Evolutionary conservation across 768 basidiomycete genomes (phyloP).

Genomic region (Suillus brevipes): DNA sequence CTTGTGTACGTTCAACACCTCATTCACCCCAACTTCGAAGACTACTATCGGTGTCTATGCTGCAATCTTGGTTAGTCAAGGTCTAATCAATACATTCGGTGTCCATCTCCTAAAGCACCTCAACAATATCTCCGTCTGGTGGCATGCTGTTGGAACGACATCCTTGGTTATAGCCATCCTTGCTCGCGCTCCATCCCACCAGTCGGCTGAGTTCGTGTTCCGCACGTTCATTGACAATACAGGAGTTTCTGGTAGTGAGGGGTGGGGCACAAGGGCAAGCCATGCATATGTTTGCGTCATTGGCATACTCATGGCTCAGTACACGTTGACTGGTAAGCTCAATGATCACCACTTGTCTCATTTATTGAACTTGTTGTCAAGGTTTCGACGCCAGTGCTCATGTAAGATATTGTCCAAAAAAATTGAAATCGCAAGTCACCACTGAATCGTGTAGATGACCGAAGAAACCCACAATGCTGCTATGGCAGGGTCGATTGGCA

Average conservation of each 20-base stretch:
- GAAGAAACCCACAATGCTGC: constrained; percentile 75
- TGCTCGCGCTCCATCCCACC: constrained; percentile 69
- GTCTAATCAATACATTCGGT: constrained; percentile 74
- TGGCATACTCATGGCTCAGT: constrained; percentile 76
- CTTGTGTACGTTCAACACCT: constrained; percentile 55
- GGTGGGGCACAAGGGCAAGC: constrained; percentile 70
- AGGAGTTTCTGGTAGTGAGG: constrained; percentile 42
- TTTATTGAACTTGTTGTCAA: constrained; percentile 19
- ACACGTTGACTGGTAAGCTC: constrained; percentile 63
- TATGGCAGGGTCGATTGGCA: constrained; percentile 67
- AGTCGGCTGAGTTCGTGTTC: constrained; percentile 71
- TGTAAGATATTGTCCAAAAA: constrained; percentile 36
- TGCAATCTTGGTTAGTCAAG: constrained; percentile 66
- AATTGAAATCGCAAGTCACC: neutral
- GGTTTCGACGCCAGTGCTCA: constrained; percentile 77
- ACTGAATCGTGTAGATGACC: constrained; percentile 52
- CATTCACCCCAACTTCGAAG: constrained; percentile 56
- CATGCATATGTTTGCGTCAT: constrained; percentile 70
- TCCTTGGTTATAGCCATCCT: constrained; percentile 67
- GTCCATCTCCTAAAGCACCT: constrained; percentile 62
- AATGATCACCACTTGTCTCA: neutral
- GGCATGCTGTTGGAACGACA: constrained; percentile 73
- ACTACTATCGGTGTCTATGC: constrained; percentile 71
- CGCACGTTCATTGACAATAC: constrained; percentile 69
- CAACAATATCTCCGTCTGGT: constrained; percentile 73